A percentile compares a stretch with the other conserved stretches of the same genome.
phyloP scores from a whole-genome alignment of 2,329 filamentous ascomycete genomes.

The Chaetomium strumarium region DNA sequence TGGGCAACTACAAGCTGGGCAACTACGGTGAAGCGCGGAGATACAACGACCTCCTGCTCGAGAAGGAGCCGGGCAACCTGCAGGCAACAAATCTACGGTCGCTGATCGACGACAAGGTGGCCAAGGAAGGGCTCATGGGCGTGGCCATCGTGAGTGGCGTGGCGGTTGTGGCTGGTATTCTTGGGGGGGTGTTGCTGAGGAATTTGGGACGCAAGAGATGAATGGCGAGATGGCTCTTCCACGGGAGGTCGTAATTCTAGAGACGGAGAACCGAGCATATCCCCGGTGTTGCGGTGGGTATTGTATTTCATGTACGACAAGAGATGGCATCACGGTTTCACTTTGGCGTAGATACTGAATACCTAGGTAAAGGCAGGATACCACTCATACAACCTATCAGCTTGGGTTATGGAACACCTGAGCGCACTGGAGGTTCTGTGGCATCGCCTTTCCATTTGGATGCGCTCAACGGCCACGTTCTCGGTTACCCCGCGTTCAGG shows the following conservation, averaged over 20 bases:
- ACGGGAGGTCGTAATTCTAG: not conserved
- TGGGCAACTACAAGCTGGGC: slow-evolving; percentile 96
- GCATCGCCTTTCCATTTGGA: not conserved
- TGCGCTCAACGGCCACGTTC: not conserved
- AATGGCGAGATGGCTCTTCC: not conserved
- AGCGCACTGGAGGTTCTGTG: not conserved
- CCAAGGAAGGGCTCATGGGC: slow-evolving; percentile 87
- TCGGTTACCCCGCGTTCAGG: not conserved
- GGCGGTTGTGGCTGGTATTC: slow-evolving; percentile 85
- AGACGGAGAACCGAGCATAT: not conserved
- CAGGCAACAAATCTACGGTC: slow-evolving; percentile 81
- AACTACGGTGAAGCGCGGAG: slow-evolving; percentile 93
- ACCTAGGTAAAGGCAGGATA: slow-evolving; percentile 2
- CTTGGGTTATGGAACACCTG: not conserved
- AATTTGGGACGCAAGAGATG: slow-evolving; percentile 60
- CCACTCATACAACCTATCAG: slow-evolving; percentile 4
- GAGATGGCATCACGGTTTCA: slow-evolving; percentile 4
- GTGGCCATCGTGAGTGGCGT: slow-evolving; percentile 93
- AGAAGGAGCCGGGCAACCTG: slow-evolving; percentile 85
- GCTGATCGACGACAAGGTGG: slow-evolving; percentile 93
- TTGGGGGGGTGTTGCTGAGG: slow-evolving; percentile 80
- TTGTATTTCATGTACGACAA: slow-evolving; percentile 1
- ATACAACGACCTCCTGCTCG: slow-evolving; percentile 89
- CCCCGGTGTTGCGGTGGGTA: not conserved
- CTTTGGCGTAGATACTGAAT: not conserved